phyloP scores from a whole-genome alignment of 2,329 filamentous ascomycete species.

The Westerdykella aurantiaca region DNA sequence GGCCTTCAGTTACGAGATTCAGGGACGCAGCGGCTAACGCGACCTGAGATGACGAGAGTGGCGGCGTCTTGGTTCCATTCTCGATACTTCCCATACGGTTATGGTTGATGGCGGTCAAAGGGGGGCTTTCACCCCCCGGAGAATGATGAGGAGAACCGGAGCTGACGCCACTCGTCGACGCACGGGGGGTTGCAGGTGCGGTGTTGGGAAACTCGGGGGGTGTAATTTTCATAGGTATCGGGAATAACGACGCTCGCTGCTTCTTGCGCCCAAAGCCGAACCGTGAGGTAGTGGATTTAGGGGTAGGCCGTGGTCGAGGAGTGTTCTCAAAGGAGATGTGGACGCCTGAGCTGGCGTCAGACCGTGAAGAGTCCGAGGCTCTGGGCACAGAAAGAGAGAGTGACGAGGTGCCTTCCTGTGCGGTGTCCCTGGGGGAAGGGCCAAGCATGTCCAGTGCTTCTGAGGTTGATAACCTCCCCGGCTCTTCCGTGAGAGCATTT shows the following conservation, averaged over 20 bases:
- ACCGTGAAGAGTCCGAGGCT: constrained; percentile 81
- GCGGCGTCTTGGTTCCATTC: constrained; percentile 27
- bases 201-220: constrained; percentile 43
- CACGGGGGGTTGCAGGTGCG: constrained; percentile 43
- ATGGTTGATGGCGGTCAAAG: constrained; percentile 31
- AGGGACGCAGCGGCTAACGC: constrained; percentile 46
- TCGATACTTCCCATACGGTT: constrained; percentile 11
- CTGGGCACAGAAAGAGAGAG: constrained; percentile 60
- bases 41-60: constrained; percentile 49
- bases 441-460: constrained; percentile 44
- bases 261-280: constrained; percentile 75
- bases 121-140: constrained; percentile 38
- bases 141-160: constrained; percentile 30
- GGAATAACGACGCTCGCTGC: constrained; percentile 69
- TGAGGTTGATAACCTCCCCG: constrained; percentile 57
- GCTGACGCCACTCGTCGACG: constrained; percentile 37
- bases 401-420: constrained; percentile 56
- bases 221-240: constrained; percentile 70
- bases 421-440: constrained; percentile 57
- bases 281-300: constrained; percentile 57
- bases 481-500: constrained; percentile 33
- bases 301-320: constrained; percentile 43
- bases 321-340: constrained; percentile 34
- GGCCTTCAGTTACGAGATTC: constrained; percentile 42
- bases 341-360: constrained; percentile 69